Evolutionary conservation across 1,284 basidiomycete genomes (phyloP).

Genomic region (Apiotrichum mycotoxinovorans): DNA sequence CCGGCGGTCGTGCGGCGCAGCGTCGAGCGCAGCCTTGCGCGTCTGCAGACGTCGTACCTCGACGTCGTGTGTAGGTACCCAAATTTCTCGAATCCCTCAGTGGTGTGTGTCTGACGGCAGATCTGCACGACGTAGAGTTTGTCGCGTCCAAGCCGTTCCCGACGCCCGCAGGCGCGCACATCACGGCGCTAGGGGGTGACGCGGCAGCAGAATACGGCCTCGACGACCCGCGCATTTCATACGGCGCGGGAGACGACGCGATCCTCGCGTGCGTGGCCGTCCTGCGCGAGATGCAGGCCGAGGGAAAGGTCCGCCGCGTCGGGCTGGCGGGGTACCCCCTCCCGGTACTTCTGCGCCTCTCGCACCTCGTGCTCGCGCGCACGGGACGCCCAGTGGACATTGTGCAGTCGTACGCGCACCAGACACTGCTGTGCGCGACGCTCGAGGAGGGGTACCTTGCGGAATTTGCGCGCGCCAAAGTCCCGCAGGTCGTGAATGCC

Average conservation of each 20-base stretch:
- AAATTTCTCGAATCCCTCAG: background rate
- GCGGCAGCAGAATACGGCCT: conserved; percentile 14
- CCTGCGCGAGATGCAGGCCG: conserved; percentile 69
- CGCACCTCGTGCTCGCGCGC: conserved; percentile 63
- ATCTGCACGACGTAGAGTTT: conserved; percentile 91
- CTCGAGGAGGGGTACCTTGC: conserved; percentile 60
- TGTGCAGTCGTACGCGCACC: conserved; percentile 80
- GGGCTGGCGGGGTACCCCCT: conserved; percentile 86
- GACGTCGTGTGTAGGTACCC: conserved; percentile 66
- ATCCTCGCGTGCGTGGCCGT: conserved; percentile 71
- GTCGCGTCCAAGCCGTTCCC: conserved; percentile 59
- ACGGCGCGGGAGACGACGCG: conserved; percentile 72
- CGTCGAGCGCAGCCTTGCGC: conserved; percentile 66
- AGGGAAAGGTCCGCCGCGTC: conserved; percentile 72
- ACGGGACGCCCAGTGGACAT: conserved; percentile 65
- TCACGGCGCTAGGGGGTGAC: conserved; percentile 52
- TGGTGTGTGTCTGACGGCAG: conserved; percentile 17
- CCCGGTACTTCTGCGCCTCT: conserved; percentile 79
- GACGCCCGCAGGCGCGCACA: conserved; percentile 52
- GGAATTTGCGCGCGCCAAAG: conserved; percentile 61
- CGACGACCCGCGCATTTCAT: conserved; percentile 12
- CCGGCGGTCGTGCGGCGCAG: conserved; percentile 66
- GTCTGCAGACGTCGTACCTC: conserved; percentile 75
- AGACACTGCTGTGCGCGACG: conserved; percentile 73
- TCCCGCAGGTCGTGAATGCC: conserved; percentile 72